Base-by-base conservation (phyloP, 2,329 filamentous ascomycete genomes). In the Epichloe brachyelytri region DNA sequence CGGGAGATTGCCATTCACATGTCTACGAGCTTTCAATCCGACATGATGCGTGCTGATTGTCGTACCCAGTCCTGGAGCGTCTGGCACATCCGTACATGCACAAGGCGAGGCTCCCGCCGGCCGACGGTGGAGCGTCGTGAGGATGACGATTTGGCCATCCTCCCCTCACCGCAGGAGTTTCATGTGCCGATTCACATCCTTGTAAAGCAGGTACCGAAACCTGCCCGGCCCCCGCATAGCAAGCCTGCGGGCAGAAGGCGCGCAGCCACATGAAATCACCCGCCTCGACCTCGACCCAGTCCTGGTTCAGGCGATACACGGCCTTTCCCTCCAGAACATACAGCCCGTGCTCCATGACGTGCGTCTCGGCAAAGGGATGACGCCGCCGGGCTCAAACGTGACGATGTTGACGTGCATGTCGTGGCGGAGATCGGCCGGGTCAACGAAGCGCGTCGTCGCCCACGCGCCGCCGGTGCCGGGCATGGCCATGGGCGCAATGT, bases 191-290 rank as follows among this genome's bases (percentile, higher is more conserved):
- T 52, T 52, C 22, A 52, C 51, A 30, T 52, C 51, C 43, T 52
- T 52, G 30, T 52, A 52, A 8, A 52, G 47, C 51, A 52, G 15
- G 30, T 52, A 52, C 7, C 51, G 46, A 33, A 52, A 52, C 26
- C 39, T 46, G 7, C 51, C 51, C 17, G 51, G 51, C 26, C 51
- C 51, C 51, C 1, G 51, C 51, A 36, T 52, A 52, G 30, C 51
- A 52, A 14, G 51, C 51, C 37, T 52, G 51, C 8, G 51, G 51
- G 34, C 51, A 52, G 36, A 52, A 52, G 8, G 51, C 51, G 10
- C 51, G 43, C 51, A 52, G 19, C 51, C 51, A 52, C 51, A 52
- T 52, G 37, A 52, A 52, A n/a, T 52, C 51, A 10, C 51, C 51
- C 1, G 51, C 51, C 37, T 52, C 51, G 12, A 52, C 51, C 37